Conservation (phyloP, 331 rosid genomes). For the Dryas integrifolia region DNA sequence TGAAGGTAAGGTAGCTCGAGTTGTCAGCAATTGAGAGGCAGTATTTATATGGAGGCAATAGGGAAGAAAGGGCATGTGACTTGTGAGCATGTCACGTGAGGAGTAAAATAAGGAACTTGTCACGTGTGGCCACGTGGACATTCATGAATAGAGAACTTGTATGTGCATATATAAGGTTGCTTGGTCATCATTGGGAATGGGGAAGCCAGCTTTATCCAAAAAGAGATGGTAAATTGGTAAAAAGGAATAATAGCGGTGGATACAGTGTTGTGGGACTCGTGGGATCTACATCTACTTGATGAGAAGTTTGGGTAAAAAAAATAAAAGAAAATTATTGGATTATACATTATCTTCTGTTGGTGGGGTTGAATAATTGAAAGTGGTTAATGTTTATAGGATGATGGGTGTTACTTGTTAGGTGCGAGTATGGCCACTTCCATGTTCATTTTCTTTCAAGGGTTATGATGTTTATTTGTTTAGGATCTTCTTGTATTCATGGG, state of each 20-base stretch:
- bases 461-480: not conserved
- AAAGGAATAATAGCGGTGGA: not conserved
- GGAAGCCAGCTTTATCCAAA: not conserved
- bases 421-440: not conserved
- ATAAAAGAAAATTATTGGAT: no score
- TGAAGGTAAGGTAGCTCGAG: constrained; percentile 21
- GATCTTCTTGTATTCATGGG: no score
- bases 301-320: not conserved
- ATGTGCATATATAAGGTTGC: not conserved
- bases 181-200: not conserved
- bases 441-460: not conserved
- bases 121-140: constrained; percentile 44
- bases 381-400: not conserved
- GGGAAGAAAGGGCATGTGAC: no score
- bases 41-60: not conserved
- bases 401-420: no score
- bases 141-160: constrained; percentile 6
- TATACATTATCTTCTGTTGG: not conserved
- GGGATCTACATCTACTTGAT: not conserved
- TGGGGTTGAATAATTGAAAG: not conserved
- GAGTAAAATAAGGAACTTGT: constrained; percentile 13
- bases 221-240: not conserved
- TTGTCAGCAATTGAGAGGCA: constrained; percentile 19
- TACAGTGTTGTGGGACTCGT: not conserved
- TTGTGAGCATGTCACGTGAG: constrained; percentile 46